phyloP scores from a whole-genome alignment of 495 filamentous ascomycete species.

The Parachaetomium inaequale region DNA sequence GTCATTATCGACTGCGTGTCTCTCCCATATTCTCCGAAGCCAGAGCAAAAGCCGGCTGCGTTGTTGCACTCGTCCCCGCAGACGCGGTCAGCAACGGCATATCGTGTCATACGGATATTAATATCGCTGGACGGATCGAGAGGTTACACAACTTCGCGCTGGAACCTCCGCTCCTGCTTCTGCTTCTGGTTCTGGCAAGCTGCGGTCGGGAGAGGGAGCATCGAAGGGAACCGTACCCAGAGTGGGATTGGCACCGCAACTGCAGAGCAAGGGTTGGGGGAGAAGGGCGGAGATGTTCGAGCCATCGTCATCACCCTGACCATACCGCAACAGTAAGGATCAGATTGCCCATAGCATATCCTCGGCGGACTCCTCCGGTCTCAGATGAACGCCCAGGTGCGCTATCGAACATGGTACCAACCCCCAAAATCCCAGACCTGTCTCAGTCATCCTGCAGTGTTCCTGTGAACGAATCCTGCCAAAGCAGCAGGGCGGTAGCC shows the following conservation, averaged over 20 bases:
- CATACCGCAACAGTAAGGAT: neutral
- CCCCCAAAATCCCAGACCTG: neutral
- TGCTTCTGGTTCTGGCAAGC: neutral
- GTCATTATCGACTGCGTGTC: neutral
- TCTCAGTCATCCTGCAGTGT: neutral
- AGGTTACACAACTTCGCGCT: constrained; percentile 2
- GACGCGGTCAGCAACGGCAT: constrained; percentile 4
- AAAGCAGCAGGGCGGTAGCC: neutral
- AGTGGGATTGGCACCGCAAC: neutral
- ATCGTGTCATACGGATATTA: neutral
- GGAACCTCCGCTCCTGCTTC: neutral
- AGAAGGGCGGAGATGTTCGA: neutral
- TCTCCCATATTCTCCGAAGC: constrained; percentile 1
- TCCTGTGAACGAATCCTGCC: neutral
- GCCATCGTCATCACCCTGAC: neutral
- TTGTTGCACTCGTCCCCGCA: neutral
- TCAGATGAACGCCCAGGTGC: too few species aligned
- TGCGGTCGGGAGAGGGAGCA: neutral
- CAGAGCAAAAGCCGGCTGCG: neutral
- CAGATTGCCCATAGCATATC: neutral
- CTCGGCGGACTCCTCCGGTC: neutral
- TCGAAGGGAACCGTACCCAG: constrained; percentile 7
- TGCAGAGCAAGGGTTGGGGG: neutral
- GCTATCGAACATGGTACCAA: too few species aligned
- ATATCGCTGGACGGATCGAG: neutral